Evolutionary conservation across 768 basidiomycete genomes (phyloP).

Genomic region (Gelatoporia subvermispora): DNA sequence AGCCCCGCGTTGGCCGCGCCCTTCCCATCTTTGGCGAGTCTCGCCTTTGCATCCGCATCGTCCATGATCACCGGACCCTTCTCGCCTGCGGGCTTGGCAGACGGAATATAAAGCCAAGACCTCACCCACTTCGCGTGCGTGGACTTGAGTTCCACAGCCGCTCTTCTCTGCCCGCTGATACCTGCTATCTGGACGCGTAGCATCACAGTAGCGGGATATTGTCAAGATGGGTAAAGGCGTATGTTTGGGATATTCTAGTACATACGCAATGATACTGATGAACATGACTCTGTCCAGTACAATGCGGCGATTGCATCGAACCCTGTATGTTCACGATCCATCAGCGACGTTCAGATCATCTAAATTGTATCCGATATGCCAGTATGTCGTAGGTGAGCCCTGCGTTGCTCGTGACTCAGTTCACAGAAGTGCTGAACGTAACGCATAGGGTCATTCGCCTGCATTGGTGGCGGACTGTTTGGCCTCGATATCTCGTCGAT

Average conservation of each 20-base stretch:
- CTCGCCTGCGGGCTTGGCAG: too few relatives aligned
- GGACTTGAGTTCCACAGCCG: too few relatives aligned
- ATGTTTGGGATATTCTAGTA: slow-evolving; percentile 3
- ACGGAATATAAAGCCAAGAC: too few relatives aligned
- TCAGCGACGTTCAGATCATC: background rate
- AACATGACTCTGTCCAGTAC: slow-evolving; percentile 32
- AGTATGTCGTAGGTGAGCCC: slow-evolving; percentile 58
- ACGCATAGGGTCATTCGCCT: slow-evolving; percentile 56
- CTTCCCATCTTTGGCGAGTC: too few relatives aligned
- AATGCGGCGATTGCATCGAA: slow-evolving; percentile 52
- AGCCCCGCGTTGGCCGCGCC: too few relatives aligned
- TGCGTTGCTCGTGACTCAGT: background rate
- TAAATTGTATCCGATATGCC: background rate
- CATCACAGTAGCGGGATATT: too few relatives aligned
- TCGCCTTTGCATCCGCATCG: too few relatives aligned
- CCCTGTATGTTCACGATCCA: slow-evolving; percentile 35
- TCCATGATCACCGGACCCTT: too few relatives aligned
- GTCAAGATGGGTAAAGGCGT: slow-evolving; percentile 24
- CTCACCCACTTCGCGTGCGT: too few relatives aligned
- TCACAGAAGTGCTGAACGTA: too few relatives aligned
- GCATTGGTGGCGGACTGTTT: slow-evolving; percentile 76
- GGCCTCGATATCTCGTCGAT: slow-evolving; percentile 82
- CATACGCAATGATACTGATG: background rate
- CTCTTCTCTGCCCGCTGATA: too few relatives aligned
- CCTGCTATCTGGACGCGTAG: too few relatives aligned